Evolutionary conservation across 768 basidiomycete genomes (phyloP).

Genomic region (Rhodotorula kratochvilovae): DNA sequence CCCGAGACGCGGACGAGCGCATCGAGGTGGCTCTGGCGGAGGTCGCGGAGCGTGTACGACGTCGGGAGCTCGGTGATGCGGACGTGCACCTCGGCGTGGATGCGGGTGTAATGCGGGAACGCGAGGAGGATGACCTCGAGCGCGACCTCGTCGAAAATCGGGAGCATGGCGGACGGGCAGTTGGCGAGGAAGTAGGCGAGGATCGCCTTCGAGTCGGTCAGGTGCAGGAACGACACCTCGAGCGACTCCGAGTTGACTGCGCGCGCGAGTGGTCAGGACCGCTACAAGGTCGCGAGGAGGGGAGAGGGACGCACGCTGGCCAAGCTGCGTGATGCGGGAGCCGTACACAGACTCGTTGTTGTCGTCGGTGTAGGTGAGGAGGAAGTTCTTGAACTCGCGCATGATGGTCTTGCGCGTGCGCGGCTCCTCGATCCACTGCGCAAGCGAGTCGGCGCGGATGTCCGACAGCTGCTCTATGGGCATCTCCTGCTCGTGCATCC

Average conservation of each 20-base stretch:
- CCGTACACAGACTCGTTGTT: conserved; percentile 88
- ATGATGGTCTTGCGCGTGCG: conserved; percentile 84
- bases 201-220: conserved; percentile 85
- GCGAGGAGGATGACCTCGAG: conserved; percentile 89
- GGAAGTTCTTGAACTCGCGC: conserved; percentile 87
- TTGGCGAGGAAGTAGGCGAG: conserved; percentile 96
- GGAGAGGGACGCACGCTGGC: conserved; percentile 68
- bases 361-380: conserved; percentile 94
- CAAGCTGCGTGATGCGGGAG: conserved; percentile 82
- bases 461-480: conserved; percentile 93
- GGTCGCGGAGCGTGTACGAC: conserved; percentile 81
- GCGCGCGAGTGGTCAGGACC: conserved; percentile 11
- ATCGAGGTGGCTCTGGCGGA: conserved; percentile 86
- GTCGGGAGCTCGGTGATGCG: conserved; percentile 91
- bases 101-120: conserved; percentile 92
- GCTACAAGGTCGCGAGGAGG: not conserved
- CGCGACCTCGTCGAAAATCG: conserved; percentile 92
- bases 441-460: conserved; percentile 94
- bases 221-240: conserved; percentile 94
- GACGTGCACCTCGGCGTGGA: conserved; percentile 96
- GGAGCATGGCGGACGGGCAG: conserved; percentile 84
- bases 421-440: conserved; percentile 94
- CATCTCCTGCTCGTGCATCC: conserved; percentile 62
- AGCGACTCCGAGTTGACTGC: conserved; percentile 93
- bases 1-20: conserved; percentile 91